Base-by-base conservation (phyloP, 208 protist genomes). In the Vickermania ingenoplastis region DNA sequence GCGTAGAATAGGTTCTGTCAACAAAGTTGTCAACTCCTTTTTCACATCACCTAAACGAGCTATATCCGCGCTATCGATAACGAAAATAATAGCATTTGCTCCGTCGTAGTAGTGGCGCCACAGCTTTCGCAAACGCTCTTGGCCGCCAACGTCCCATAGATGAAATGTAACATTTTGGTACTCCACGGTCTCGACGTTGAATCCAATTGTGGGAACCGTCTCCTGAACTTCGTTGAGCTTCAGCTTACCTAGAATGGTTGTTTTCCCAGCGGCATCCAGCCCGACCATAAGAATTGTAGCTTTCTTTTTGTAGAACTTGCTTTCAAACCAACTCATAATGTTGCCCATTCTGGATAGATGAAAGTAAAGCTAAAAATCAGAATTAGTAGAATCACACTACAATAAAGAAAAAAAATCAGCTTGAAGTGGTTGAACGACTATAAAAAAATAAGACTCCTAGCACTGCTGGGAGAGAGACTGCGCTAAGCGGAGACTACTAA, bases 91-190 rank as follows among this genome's bases (percentile, higher is more conserved):
- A 0, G 80, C 95, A 36, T 96, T 80, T 2, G 86, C 96, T 57
- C 96, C 96, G 26, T 97, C 86, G 79, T 96, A 99, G 79, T 99
- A 99, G 67, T 98, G 91, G 31, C 93, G 86, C 97, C 97, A 99
- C 28, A 99, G 71, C 11, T 65, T 66, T 7, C 95, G 88, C 59
- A 98, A 88, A 63, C 94, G 96, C 74, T 98, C 88, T 80, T 98
- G 96, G 17, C 97, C 97, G 26, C 89, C 89, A 1, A 99, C 95
- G 65, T 99, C 98, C 97, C 98, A 99, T 14, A 99, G 76, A 53
- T 95, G 97, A 58, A 99, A 99, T 29, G 79, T 97, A 36, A 99
- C 92, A 55, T 97, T 98, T 65, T 97, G 97, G 79, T 98, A 99
- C 63, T 98, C 80, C 27, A 99, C 93, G 14, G 81, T 95, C 53